Evolutionary conservation across 2,329 filamentous ascomycete species (phyloP), one percentile per base, ranked within the genome.

Genomic region (Fusarium graminum): DNA sequence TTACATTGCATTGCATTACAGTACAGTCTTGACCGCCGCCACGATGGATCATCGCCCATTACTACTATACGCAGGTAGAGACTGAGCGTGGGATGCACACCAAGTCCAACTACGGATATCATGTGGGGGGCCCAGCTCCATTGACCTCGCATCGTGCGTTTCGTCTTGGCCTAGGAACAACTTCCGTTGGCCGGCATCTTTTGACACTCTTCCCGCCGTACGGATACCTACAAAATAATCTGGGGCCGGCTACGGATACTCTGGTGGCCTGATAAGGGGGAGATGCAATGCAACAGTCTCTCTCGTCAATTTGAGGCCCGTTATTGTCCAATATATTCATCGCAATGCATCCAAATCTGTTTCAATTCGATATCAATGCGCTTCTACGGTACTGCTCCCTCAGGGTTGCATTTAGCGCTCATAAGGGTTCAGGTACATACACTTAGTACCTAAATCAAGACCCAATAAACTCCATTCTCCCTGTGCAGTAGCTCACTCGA

Each of bases 101-200:
- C 22, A 22, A 22, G 22, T 22, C 22, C 22, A 22, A 22, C 22
- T 22, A 22, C 22, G 22, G 22, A 6, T 36, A 36, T 36, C 34
- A 44, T 52, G 50, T 52, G 50, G 50, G 64, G 64, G 64, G 65
- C 40, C 7, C 10, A n/a, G 40, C 65, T 67, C 64, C 53, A 67
- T 68, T 58, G 44, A 51, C 58, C 58, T 65, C 44, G 39, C 57
- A 59, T 64, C 43, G 60, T 67, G 63, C 41, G 63, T 67, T 65
- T 67, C 61, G 60, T 53, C 43, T 49, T 38, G 39, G 39, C 38
- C 44, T 46, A 59, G 63, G 44, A 67, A 45, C 57, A 56, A 39
- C 45, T 55, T 67, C 59, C 54, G 64, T 67, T 54, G 50, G 46
- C 49, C 53, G 41, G 51, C 45, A 59, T 49, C 46, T 51, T 40